Conservation (phyloP, 495 filamentous ascomycete species). For the Aspergillus bertholletiae region DNA sequence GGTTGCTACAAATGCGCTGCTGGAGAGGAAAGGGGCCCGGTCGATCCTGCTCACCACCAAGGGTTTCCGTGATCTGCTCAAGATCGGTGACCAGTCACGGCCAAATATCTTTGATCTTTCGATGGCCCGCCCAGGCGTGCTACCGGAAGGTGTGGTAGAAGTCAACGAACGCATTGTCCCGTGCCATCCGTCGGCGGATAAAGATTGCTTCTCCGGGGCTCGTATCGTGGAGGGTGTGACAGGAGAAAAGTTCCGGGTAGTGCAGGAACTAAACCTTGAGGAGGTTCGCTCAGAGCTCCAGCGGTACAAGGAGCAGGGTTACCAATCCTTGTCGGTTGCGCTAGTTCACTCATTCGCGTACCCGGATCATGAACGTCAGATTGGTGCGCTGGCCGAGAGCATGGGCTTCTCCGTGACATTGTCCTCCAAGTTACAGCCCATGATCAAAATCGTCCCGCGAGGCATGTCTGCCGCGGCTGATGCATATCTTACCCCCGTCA, state of each 20-base stretch:
- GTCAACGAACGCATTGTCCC: constrained; percentile 69
- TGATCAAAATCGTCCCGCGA: constrained; percentile 72
- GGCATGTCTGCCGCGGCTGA: constrained; percentile 93
- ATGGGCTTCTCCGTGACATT: constrained; percentile 56
- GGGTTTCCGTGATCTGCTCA: constrained; percentile 88
- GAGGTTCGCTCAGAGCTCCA: constrained; percentile 41
- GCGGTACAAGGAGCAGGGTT: constrained; percentile 41
- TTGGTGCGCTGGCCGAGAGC: constrained; percentile 46
- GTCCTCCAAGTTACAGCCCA: constrained; percentile 71
- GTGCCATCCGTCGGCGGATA: constrained; percentile 48
- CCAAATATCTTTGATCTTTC: constrained; percentile 82
- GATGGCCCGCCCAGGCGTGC: constrained; percentile 73
- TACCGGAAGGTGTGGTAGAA: constrained; percentile 74
- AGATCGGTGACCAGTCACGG: constrained; percentile 81
- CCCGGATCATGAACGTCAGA: constrained; percentile 48
- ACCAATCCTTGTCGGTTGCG: constrained; percentile 50
- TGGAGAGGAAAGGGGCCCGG: constrained; percentile 91
- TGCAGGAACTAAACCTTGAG: constrained; percentile 36
- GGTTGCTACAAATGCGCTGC: constrained; percentile 84
- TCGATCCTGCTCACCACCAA: constrained; percentile 89
- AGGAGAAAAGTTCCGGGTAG: constrained; percentile 49
- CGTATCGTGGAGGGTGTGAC: constrained; percentile 45
- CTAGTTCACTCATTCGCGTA: constrained; percentile 54
- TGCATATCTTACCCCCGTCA: constrained; percentile 93
- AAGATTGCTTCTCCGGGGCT: constrained; percentile 52